Conservation (phyloP, 257 asterid genomes). For the Salvia miltiorrhiza region DNA sequence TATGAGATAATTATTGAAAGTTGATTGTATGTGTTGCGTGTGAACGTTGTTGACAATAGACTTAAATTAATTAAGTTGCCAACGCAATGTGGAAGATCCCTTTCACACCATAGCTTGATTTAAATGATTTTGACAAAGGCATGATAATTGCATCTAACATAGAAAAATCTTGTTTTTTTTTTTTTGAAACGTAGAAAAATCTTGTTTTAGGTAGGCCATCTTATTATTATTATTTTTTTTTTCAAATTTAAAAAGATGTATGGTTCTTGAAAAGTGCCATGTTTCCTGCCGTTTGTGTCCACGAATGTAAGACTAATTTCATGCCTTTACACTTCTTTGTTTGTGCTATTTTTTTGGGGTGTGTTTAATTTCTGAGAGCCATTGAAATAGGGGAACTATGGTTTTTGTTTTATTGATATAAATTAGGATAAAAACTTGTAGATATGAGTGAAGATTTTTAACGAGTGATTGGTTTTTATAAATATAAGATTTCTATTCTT, state of each 20-base stretch:
- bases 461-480: too few relatives aligned
- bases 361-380: neutral
- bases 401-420: neutral
- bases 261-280: neutral
- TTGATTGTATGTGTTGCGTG: constrained; percentile 16
- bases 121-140: constrained; percentile 6
- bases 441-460: too few relatives aligned
- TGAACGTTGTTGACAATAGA: constrained; percentile 31
- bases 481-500: too few relatives aligned
- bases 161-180: neutral
- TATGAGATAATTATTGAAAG: neutral
- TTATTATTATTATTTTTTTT: neutral
- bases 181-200: neutral
- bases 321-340: neutral
- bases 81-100: constrained; percentile 7
- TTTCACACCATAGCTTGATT: constrained; percentile 21
- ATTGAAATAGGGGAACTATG: neutral
- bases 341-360: neutral
- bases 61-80: neutral
- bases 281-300: neutral
- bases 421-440: too few relatives aligned
- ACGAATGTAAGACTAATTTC: neutral
- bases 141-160: constrained; percentile 5
- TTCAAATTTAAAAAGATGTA: neutral
- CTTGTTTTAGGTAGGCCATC: neutral